Conservation (phyloP, 768 basidiomycete genomes). For the Lentinula sp. region DNA sequence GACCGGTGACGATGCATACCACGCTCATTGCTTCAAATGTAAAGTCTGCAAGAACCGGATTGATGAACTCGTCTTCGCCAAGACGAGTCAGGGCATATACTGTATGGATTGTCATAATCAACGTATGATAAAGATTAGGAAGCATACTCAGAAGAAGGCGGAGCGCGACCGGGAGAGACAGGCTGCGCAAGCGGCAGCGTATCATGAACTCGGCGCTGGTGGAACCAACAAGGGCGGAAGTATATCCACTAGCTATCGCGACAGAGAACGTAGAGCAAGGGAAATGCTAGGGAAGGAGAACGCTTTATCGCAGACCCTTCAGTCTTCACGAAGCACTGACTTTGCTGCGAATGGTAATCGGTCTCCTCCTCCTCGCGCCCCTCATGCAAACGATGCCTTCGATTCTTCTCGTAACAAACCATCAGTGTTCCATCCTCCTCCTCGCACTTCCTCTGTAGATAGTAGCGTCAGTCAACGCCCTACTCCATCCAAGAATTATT, state of each 20-base stretch:
- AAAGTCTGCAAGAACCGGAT: constrained; percentile 91
- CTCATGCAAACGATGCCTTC: constrained; percentile 32
- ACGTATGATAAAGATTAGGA: constrained; percentile 87
- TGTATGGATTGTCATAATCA: constrained; percentile 99
- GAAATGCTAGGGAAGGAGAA: background rate
- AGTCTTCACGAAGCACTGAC: constrained; percentile 11
- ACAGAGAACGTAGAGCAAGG: background rate
- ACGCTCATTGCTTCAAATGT: constrained; percentile 98
- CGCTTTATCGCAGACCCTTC: background rate
- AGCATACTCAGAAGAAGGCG: constrained; percentile 85
- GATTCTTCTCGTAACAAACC: constrained; percentile 13
- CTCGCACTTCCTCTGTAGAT: constrained; percentile 11
- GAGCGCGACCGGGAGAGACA: constrained; percentile 47
- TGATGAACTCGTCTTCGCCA: constrained; percentile 97
- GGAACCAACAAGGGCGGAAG: constrained; percentile 7
- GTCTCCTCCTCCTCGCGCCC: constrained; percentile 11
- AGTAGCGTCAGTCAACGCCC: constrained; percentile 7
- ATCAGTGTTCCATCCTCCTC: constrained; percentile 16
- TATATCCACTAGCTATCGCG: constrained; percentile 1
- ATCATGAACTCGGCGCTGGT: constrained; percentile 26
- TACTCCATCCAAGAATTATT: constrained; percentile 29
- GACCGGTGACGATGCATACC: constrained; percentile 98
- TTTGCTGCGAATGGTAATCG: constrained; percentile 22
- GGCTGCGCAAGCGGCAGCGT: constrained; percentile 26
- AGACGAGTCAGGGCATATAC: constrained; percentile 97